A percentile compares a stretch with the other conserved stretches of the same genome.
phyloP scores from a whole-genome alignment of 2,329 filamentous ascomycete species.

The Neonectria magnoliae region DNA sequence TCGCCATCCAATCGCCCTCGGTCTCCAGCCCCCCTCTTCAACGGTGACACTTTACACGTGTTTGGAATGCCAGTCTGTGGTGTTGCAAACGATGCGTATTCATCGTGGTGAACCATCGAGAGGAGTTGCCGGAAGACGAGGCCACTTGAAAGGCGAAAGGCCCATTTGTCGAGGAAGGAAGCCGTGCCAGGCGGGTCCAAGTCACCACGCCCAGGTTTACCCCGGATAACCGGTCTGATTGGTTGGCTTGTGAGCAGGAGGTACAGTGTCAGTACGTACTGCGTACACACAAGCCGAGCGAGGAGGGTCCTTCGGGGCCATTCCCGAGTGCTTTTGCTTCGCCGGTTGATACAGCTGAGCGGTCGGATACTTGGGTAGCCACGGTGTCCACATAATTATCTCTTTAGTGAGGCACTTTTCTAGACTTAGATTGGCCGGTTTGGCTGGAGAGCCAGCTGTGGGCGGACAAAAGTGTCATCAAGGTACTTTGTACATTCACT shows the following conservation, averaged over 20 bases:
- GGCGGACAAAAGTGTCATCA: not conserved
- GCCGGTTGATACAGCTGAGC: constrained; percentile 8
- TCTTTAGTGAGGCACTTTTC: constrained; percentile 13
- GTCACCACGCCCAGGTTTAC: constrained; percentile 12
- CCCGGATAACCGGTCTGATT: constrained; percentile 9
- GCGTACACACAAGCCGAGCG: not conserved
- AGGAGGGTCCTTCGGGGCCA: not conserved
- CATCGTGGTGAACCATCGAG: not conserved
- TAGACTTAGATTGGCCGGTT: not conserved
- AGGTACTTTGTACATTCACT: not conserved
- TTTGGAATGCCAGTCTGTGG: not conserved
- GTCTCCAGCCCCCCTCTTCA: not conserved
- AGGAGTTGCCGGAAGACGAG: constrained; percentile 1
- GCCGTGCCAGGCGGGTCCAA: constrained; percentile 14
- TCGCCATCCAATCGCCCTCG: constrained; percentile 19
- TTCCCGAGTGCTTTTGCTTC: not conserved
- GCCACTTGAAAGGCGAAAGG: not conserved
- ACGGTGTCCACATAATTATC: constrained; percentile 9
- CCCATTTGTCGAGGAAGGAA: constrained; percentile 10
- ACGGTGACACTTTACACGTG: not conserved
- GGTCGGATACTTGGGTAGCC: constrained; percentile 1
- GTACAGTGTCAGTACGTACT: not conserved
- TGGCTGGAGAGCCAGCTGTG: not conserved
- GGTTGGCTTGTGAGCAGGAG: not conserved
- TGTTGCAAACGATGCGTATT: not conserved